phyloP scores from a whole-genome alignment of 2,329 filamentous ascomycete genomes.

The Catunica adiposa region DNA sequence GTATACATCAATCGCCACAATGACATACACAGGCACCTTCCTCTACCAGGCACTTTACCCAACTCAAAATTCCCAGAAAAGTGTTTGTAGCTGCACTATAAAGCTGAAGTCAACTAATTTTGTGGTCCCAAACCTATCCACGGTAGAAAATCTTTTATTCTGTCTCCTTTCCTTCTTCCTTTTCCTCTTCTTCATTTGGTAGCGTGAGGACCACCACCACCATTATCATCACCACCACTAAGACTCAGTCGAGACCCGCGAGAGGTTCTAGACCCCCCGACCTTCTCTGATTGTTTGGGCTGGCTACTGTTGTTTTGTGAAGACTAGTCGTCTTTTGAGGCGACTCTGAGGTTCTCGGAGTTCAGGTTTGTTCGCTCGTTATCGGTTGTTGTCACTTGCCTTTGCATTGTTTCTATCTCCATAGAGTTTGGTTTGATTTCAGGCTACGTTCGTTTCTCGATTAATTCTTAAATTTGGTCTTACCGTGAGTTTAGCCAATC shows the following conservation, averaged over 20 bases:
- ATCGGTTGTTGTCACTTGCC: not conserved
- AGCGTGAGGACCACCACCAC: too few relatives aligned
- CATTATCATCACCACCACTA: not conserved
- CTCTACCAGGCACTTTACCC: too few relatives aligned
- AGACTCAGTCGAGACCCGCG: not conserved
- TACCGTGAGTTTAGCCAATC: not conserved
- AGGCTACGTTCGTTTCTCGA: not conserved
- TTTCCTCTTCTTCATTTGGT: too few relatives aligned
- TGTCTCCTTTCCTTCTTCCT: too few relatives aligned
- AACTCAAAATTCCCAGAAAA: conserved; percentile 4
- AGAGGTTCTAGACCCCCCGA: not conserved
- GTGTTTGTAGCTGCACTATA: not conserved
- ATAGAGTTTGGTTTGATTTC: not conserved
- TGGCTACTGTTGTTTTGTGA: not conserved
- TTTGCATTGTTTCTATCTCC: too few relatives aligned
- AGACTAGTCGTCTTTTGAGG: not conserved
- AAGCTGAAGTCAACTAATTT: too few relatives aligned
- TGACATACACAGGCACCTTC: too few relatives aligned
- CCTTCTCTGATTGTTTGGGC: not conserved
- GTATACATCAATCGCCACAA: too few relatives aligned
- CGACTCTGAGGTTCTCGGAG: not conserved
- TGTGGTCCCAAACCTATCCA: too few relatives aligned
- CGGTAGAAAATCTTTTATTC: too few relatives aligned
- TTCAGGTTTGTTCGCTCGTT: not conserved
- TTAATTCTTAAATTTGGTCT: not conserved